Conservation (phyloP, 2,329 filamentous ascomycete species). For the Ophiognomonia clavigignenti-juglandacearum region DNA sequence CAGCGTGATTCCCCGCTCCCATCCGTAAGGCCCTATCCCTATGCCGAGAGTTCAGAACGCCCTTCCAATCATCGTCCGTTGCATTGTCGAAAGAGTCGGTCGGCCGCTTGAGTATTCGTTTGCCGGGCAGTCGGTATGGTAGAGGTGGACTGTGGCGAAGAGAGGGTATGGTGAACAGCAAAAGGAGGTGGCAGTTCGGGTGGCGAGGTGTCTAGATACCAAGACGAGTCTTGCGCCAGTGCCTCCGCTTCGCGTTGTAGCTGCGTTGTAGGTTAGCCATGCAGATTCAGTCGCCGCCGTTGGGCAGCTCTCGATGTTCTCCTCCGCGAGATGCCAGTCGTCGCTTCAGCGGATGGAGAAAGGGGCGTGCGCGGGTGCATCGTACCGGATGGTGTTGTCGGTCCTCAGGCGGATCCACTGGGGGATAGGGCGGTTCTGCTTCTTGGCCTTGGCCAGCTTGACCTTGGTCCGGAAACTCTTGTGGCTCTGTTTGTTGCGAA, state of each 20-base stretch:
- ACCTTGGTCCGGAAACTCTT: slow-evolving; percentile 99
- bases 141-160: slow-evolving; percentile 6
- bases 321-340: no score
- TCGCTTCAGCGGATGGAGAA: not conserved
- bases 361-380: slow-evolving; percentile 20
- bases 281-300: no score
- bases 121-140: slow-evolving; percentile 11
- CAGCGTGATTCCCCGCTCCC: slow-evolving; percentile 12
- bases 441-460: slow-evolving; percentile 99
- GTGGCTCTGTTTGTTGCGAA: slow-evolving; percentile 68
- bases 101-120: not conserved
- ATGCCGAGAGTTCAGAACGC: slow-evolving; percentile 8
- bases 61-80: slow-evolving; percentile 14
- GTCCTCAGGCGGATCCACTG: slow-evolving; percentile 99
- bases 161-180: slow-evolving; percentile 21
- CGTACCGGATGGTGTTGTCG: slow-evolving; percentile 99
- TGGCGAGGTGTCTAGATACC: slow-evolving; percentile 77
- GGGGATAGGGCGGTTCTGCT: slow-evolving; percentile 99
- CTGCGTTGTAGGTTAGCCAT: slow-evolving; percentile 41
- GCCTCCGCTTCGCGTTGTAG: slow-evolving; percentile 99
- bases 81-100: slow-evolving; percentile 24
- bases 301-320: no score
- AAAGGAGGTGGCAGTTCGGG: slow-evolving; percentile 14
- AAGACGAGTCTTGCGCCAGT: slow-evolving; percentile 99
- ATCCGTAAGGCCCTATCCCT: slow-evolving; percentile 4